These are phyloP conservation scores for Neofusicoccum sp. DNA, from an alignment of 2,329 filamentous ascomycete species.

Conservation along the genomic window DNA sequence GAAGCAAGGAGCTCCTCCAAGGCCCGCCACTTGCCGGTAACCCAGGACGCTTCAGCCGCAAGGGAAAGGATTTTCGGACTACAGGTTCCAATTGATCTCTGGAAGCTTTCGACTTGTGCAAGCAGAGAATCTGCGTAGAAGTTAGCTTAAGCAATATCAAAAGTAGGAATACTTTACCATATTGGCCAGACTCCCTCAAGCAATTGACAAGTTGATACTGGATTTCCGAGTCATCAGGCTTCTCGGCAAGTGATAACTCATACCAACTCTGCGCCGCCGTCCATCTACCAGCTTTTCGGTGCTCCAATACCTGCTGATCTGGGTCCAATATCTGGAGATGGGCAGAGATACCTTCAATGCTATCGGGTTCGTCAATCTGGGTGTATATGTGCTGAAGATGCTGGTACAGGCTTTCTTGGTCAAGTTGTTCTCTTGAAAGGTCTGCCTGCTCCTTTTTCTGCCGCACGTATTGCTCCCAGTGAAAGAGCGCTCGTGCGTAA, in stretches of 20 bases:
- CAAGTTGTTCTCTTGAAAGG: slow-evolving; percentile 51
- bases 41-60: slow-evolving; percentile 89
- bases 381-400: slow-evolving; percentile 91
- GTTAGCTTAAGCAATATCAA: slow-evolving; percentile 21
- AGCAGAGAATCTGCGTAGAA: slow-evolving; percentile 68
- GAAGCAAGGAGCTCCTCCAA: slow-evolving; percentile 61
- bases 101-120: slow-evolving; percentile 80
- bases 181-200: slow-evolving; percentile 90
- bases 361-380: slow-evolving; percentile 96
- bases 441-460: slow-evolving; percentile 45
- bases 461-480: slow-evolving; percentile 88
- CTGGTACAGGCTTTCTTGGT: slow-evolving; percentile 64
- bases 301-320: slow-evolving; percentile 88
- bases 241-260: slow-evolving; percentile 79
- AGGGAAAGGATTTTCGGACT: slow-evolving; percentile 66
- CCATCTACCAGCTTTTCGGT: slow-evolving; percentile 91
- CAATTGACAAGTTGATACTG: slow-evolving; percentile 84
- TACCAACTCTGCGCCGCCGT: slow-evolving; percentile 97
- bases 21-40: slow-evolving; percentile 76
- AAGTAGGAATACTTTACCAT: slow-evolving; percentile 58
- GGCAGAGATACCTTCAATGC: slow-evolving; percentile 88
- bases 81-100: slow-evolving; percentile 33
- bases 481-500: slow-evolving; percentile 86
- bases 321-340: slow-evolving; percentile 84
- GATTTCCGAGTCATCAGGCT: slow-evolving; percentile 71